phyloP scores from a whole-genome alignment of 306 rosid genomes.

The Albizia julibrissin region DNA sequence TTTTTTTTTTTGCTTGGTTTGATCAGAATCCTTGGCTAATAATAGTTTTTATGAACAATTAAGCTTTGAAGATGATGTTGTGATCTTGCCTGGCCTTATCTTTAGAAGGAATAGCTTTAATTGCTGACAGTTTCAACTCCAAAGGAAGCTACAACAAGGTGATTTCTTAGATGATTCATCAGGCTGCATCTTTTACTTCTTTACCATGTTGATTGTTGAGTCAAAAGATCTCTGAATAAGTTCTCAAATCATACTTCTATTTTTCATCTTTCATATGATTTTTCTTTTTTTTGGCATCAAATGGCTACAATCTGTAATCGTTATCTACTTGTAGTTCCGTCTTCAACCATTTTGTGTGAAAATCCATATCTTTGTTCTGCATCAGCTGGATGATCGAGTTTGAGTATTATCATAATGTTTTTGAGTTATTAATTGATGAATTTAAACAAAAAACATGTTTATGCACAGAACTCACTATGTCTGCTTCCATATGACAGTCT shows the following conservation, averaged over 20 bases:
- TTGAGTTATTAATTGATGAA: not conserved
- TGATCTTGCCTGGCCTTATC: constrained; percentile 31
- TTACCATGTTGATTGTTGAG: constrained; percentile 16
- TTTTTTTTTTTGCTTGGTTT: constrained; percentile 41
- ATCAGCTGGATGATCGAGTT: not conserved
- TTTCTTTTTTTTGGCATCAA: not conserved
- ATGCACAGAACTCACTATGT: constrained; percentile 11
- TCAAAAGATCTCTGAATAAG: not conserved
- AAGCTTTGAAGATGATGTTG: constrained; percentile 22
- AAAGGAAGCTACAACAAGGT: constrained; percentile 44
- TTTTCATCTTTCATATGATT: constrained; percentile 1
- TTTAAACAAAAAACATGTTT: not conserved
- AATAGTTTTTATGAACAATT: constrained; percentile 20
- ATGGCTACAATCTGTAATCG: too few species aligned
- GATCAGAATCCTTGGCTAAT: constrained; percentile 31
- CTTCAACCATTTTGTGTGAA: constrained; percentile 22
- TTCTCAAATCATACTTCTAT: constrained; percentile 26
- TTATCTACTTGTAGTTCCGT: constrained; percentile 17
- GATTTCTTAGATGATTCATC: not conserved
- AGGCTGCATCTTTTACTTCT: constrained; percentile 2
- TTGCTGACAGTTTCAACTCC: constrained; percentile 40
- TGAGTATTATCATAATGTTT: constrained; percentile 2
- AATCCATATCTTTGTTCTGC: constrained; percentile 19
- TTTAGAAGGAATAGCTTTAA: constrained; percentile 37
- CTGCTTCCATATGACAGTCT: constrained; percentile 5